Percentiles rank a stretch among this genome's conserved stretches.
Conservation (phyloP, 169 alveolate genomes). For the Plasmodium ovale region DNA sequence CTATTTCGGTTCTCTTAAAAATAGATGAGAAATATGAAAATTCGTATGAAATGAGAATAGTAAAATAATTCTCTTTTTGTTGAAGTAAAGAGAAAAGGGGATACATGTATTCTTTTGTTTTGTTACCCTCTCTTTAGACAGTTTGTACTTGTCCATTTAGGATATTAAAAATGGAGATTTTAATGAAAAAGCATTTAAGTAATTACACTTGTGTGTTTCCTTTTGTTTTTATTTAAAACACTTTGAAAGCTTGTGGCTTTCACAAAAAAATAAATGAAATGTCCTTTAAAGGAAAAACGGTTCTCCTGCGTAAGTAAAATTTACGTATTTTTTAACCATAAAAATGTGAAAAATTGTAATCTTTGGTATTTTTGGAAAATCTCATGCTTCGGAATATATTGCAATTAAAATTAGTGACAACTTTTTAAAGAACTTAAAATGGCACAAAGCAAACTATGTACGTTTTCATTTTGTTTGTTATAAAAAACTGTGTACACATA, state of each 20-base stretch:
- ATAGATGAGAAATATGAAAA: not conserved
- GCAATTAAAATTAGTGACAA: conserved; percentile 6
- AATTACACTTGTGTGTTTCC: not conserved
- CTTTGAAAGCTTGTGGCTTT: not conserved
- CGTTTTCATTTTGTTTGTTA: conserved; percentile 8
- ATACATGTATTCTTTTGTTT: conserved; percentile 11
- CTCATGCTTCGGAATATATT: not conserved
- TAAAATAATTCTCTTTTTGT: not conserved
- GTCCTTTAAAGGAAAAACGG: not conserved
- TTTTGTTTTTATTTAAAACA: no score
- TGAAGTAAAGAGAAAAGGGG: not conserved
- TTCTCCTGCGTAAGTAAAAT: no score
- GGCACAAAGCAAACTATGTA: not conserved
- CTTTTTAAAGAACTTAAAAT: conserved; percentile 16
- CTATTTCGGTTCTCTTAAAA: conserved; percentile 64
- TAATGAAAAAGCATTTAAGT: conserved; percentile 14
- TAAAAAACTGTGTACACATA: conserved; percentile 5
- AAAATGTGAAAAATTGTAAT: no score
- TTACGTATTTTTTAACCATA: conserved; percentile 13
- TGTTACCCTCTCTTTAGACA: conserved; percentile 75
- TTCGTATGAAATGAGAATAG: conserved; percentile 4
- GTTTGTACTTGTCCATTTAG: conserved; percentile 45
- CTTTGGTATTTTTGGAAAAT: conserved; percentile 10
- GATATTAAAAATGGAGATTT: conserved; percentile 26
- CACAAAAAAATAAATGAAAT: not conserved